These are phyloP conservation scores for Diversispora eburnea DNA, from an alignment of 192 early-diverging fungal species.

Conservation along the genomic window DNA sequence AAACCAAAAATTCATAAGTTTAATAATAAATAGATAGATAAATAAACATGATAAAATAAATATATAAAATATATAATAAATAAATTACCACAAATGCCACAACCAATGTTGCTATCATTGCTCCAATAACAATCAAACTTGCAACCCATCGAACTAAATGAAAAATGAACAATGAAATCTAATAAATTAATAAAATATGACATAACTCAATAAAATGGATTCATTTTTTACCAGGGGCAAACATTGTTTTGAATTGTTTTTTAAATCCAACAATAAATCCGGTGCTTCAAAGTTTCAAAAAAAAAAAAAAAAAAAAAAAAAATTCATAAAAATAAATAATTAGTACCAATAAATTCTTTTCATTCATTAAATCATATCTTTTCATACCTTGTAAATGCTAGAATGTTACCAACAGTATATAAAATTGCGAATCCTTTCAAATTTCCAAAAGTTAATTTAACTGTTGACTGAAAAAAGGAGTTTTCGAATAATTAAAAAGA, in stretches of 20 bases:
- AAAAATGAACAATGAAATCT: conserved; percentile 42
- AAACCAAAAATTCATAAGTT: conserved; percentile 10
- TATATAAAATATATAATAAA: neutral
- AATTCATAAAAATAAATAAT: neutral
- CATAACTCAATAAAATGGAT: neutral
- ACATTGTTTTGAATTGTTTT: conserved; percentile 84
- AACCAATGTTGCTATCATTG: conserved; percentile 70
- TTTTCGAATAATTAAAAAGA: no score
- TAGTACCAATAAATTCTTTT: neutral
- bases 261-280: conserved; percentile 86
- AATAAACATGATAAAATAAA: neutral
- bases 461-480: conserved; percentile 47
- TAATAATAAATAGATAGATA: conserved; percentile 24
- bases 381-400: conserved; percentile 67
- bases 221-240: conserved; percentile 57
- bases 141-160: conserved; percentile 67
- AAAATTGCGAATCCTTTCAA: conserved; percentile 81
- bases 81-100: conserved; percentile 62
- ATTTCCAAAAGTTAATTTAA: conserved; percentile 51
- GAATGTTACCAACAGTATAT: conserved; percentile 86
- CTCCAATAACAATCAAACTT: conserved; percentile 63
- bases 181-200: conserved; percentile 23
- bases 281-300: conserved; percentile 49
- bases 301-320: conserved; percentile 13
- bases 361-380: neutral